phyloP scores from a whole-genome alignment of 176 grass and related monocot genomes.

The Aegilops sharonensis region DNA sequence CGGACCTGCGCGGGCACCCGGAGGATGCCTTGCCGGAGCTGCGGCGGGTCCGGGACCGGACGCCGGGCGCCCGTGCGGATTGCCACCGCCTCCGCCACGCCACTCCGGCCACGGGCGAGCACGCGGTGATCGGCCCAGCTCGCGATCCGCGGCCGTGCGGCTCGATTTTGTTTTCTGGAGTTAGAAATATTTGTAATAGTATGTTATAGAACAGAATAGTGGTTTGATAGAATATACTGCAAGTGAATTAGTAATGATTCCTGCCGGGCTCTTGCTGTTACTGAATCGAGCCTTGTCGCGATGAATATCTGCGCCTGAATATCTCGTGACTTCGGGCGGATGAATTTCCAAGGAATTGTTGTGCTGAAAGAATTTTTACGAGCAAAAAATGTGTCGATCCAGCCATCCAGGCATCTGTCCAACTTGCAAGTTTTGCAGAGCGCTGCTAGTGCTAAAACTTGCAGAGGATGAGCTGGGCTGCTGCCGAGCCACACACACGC shows the following conservation, averaged over 20 bases:
- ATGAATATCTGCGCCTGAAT: not conserved
- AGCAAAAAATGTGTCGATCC: not conserved
- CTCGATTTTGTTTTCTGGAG: not conserved
- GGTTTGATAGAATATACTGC: not conserved
- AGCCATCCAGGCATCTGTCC: not conserved
- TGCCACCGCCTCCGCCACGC: not conserved
- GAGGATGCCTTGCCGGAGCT: slow-evolving; percentile 61
- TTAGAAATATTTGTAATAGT: not conserved
- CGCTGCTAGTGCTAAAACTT: not conserved
- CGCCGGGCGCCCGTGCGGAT: slow-evolving; percentile 58
- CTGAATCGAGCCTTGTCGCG: not conserved
- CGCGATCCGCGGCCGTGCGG: not conserved
- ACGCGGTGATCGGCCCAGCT: not conserved
- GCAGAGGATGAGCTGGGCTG: no score
- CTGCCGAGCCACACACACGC: no score
- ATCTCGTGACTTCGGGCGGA: not conserved
- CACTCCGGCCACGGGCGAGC: not conserved
- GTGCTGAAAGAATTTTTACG: not conserved
- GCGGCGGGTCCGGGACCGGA: slow-evolving; percentile 71
- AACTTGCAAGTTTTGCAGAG: not conserved
- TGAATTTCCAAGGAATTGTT: no score
- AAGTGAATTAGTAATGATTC: not conserved
- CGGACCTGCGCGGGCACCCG: slow-evolving; percentile 67
- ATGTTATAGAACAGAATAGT: not conserved
- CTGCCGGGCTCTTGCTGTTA: not conserved